Percentiles rank a stretch among this genome's conserved stretches.
phyloP scores from a whole-genome alignment of 495 filamentous ascomycete species.

The Xylaria intraflava region DNA sequence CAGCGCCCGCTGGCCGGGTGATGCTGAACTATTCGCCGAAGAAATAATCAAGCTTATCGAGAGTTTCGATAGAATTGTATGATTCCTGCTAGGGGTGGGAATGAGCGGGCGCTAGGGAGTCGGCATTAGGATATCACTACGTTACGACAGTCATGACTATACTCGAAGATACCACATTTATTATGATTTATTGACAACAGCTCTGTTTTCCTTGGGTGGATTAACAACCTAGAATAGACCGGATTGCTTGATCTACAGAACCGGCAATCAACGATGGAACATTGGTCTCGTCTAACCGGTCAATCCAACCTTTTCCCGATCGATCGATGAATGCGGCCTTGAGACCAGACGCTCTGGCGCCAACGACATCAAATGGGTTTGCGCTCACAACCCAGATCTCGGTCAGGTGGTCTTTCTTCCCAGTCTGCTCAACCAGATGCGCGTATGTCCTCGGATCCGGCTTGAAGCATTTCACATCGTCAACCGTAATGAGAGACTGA shows the following conservation, averaged over 20 bases:
- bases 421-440: constrained; percentile 49
- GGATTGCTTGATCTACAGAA: constrained; percentile 45
- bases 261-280: constrained; percentile 39
- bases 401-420: constrained; percentile 34
- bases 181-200: constrained; percentile 1
- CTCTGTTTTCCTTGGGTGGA: background rate
- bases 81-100: background rate
- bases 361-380: constrained; percentile 78
- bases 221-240: constrained; percentile 27
- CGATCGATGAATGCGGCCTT: constrained; percentile 67
- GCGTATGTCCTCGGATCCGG: constrained; percentile 60
- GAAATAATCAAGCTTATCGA: constrained; percentile 40
- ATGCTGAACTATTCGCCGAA: constrained; percentile 42
- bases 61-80: constrained; percentile 23
- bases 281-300: constrained; percentile 32
- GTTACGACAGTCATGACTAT: constrained; percentile 6
- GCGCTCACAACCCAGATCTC: constrained; percentile 68
- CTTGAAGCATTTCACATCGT: constrained; percentile 58
- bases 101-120: background rate
- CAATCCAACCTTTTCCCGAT: constrained; percentile 45
- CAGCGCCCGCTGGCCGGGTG: constrained; percentile 44
- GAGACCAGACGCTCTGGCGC: constrained; percentile 47
- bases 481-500: constrained; percentile 54
- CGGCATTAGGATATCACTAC: background rate
- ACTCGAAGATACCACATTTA: constrained; percentile 3